Evolutionary conservation across 23 red algal species (phyloP).

Genomic region (Gracilaria caudata): DNA sequence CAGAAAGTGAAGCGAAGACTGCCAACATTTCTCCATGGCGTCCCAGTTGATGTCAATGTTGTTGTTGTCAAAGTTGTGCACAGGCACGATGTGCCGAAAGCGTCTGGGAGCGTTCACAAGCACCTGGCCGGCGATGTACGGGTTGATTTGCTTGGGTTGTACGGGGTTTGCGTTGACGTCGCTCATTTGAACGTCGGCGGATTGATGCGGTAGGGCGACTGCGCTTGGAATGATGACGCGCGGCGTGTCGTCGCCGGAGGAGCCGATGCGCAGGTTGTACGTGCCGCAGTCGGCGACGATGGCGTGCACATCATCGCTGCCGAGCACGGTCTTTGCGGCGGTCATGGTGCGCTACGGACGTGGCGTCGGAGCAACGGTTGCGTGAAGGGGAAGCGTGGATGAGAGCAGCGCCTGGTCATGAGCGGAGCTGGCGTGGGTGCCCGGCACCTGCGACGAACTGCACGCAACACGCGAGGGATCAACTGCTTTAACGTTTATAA

Average conservation of each 20-base stretch:
- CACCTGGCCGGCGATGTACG: slow-evolving; percentile 46
- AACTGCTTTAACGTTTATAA: background rate
- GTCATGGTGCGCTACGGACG: slow-evolving; percentile 25
- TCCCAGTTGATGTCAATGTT: slow-evolving; percentile 52
- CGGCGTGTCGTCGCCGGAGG: slow-evolving; percentile 77
- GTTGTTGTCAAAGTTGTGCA: slow-evolving; percentile 22
- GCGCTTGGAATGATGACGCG: slow-evolving; percentile 61
- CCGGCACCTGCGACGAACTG: too few relatives aligned
- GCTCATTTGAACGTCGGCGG: background rate
- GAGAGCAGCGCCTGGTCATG: background rate
- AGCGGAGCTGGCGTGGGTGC: background rate
- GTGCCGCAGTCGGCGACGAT: slow-evolving; percentile 82
- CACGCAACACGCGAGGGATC: background rate
- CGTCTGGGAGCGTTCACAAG: slow-evolving; percentile 13
- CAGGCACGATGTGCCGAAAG: slow-evolving; percentile 24
- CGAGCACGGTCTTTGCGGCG: slow-evolving; percentile 41
- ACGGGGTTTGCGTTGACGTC: background rate
- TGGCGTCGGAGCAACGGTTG: background rate
- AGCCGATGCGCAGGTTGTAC: slow-evolving; percentile 73
- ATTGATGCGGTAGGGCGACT: slow-evolving; percentile 23
- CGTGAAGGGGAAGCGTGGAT: background rate
- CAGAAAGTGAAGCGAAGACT: slow-evolving; percentile 5
- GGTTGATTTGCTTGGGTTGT: background rate
- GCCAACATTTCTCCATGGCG: slow-evolving; percentile 38
- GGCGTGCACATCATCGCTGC: slow-evolving; percentile 77